These are phyloP conservation scores for Fraxinus pennsylvanica DNA, from an alignment of 257 asterid species.

Conservation along the genomic window DNA sequence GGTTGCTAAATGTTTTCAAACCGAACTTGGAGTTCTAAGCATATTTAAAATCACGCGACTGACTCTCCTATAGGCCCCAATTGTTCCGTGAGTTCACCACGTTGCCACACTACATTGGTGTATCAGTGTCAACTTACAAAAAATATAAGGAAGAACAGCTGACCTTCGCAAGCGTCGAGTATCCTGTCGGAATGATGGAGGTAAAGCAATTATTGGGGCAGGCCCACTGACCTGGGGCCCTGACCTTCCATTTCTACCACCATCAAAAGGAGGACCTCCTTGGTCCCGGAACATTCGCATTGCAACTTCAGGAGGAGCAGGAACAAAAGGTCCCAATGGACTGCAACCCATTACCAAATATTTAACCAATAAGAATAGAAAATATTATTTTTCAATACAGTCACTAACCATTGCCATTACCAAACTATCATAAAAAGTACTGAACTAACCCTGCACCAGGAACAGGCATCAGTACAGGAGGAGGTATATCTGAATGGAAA, in stretches of 20 bases:
- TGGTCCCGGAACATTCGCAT: slow-evolving; percentile 95
- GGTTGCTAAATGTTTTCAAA: not conserved
- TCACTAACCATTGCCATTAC: slow-evolving; percentile 1
- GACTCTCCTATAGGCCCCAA: not conserved
- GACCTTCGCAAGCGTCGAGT: slow-evolving; percentile 95
- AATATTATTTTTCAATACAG: not conserved
- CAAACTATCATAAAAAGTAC: not conserved
- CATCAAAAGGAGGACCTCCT: slow-evolving; percentile 93
- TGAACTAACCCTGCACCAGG: slow-evolving; percentile 97
- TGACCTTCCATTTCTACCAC: slow-evolving; percentile 76
- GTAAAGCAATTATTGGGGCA: slow-evolving; percentile 73
- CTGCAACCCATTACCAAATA: slow-evolving; percentile 45
- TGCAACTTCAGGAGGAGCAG: slow-evolving; percentile 99
- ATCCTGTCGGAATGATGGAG: slow-evolving; percentile 79
- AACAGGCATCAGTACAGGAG: slow-evolving; percentile 91
- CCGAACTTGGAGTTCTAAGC: not conserved
- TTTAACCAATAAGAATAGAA: not conserved
- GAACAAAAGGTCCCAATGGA: slow-evolving; percentile 96
- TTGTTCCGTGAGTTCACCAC: not conserved
- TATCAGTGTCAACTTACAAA: not conserved
- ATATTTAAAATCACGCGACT: not conserved
- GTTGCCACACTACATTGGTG: not conserved
- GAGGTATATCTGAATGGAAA: slow-evolving; percentile 87
- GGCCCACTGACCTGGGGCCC: slow-evolving; percentile 67
- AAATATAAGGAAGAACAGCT: slow-evolving; percentile 21